These are phyloP conservation scores for Triadica sebifera DNA, from an alignment of 345 rosid genomes.

Conservation along the genomic window DNA sequence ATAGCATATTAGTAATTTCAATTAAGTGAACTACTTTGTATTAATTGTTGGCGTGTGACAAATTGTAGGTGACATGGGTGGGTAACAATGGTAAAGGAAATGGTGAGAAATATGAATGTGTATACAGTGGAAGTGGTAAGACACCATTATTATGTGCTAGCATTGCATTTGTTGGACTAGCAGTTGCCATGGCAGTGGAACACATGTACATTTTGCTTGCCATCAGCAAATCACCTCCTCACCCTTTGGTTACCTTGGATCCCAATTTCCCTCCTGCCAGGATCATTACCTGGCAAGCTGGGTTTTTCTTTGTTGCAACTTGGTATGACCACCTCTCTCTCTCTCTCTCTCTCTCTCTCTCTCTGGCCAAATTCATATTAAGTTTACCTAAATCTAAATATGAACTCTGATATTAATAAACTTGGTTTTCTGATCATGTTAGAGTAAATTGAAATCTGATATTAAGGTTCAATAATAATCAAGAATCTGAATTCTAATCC, in stretches of 20 bases:
- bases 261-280: constrained; percentile 38
- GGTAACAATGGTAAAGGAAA: constrained; percentile 18
- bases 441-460: no score
- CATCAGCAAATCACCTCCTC: constrained; percentile 56
- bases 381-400: no score
- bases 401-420: no score
- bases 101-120: constrained; percentile 41
- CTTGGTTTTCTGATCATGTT: no score
- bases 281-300: constrained; percentile 62
- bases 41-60: neutral
- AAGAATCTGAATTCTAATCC: no score
- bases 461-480: no score
- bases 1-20: no score
- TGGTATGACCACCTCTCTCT: constrained; percentile 43
- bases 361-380: neutral
- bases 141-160: constrained; percentile 62
- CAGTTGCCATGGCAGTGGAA: constrained; percentile 63
- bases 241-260: constrained; percentile 48
- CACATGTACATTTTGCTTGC: constrained; percentile 68
- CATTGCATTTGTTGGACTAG: constrained; percentile 59
- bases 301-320: constrained; percentile 68
- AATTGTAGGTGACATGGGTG: constrained; percentile 56
- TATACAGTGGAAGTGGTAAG: constrained; percentile 69
- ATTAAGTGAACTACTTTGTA: neutral
- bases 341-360: neutral